Evolutionary conservation across 805 yeast species (phyloP), one percentile per base, ranked within the genome.

Genomic region (Ogataea minuta): DNA sequence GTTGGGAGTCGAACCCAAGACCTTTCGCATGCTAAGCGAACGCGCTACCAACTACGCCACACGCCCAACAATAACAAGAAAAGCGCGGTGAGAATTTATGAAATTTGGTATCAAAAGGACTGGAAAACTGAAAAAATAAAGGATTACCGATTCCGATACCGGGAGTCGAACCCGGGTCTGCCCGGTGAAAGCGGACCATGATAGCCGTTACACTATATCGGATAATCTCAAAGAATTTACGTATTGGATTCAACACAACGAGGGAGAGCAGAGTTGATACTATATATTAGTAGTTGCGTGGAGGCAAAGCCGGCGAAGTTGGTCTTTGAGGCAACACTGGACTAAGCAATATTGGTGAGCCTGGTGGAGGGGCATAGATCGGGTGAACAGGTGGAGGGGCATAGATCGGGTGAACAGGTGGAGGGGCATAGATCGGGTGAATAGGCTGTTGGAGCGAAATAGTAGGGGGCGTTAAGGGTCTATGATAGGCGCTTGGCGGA

Each of bases 141-240:
- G 13, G 31, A 31, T 21, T 33, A 9, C 17, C 24, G 25, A 41
- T 74, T 79, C 85, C 85, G 84, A 77, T 77, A 72, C 86, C 82
- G 85, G 85, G 85, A 78, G 84, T 79, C 84, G 85, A 79, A 79
- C 85, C 84, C 85, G 82, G 81, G 79, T 73, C 67, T 79, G 82
- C 84, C 76, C 84, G 84, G 85, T 79, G 85, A 79, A 79, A 79
- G 85, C 84, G 84, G 76, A 77, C 83, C 83, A 81, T 79, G 85
- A 78, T 79, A 79, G 80, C 85, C 85, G 82, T 78, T 79, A 79
- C 84, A 79, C 85, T 77, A 79, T 73, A 79, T 76, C 84, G 84
- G 84, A 78, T 32, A 34, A 28, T 28, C 23, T 21, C 23, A 35
- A 17, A 24, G 30, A n/a, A 11, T 19, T 19, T 19, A 19, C 8